Base-by-base conservation (phyloP, 2,329 filamentous ascomycete genomes). In the Paecilomyces dactylethromorphus region DNA sequence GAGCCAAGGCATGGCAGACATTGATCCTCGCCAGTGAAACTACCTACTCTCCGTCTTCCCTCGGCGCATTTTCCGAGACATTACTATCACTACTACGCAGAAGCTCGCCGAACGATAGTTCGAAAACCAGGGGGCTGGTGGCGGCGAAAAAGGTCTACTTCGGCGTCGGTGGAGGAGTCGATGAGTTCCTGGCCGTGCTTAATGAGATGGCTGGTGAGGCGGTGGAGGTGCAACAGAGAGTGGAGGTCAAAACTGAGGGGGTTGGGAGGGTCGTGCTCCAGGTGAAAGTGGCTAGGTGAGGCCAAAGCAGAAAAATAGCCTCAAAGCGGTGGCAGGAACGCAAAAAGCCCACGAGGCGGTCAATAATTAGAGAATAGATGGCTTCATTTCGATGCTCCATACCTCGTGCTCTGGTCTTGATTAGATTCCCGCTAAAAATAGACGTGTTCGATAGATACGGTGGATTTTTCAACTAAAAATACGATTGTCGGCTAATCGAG, bases 131-230 rank as follows among this genome's bases (percentile, higher is more conserved):
- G 63, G 82, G 83, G 1, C 73, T 87, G 59, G 76, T 88, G 4
- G 85, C 83, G 8, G 85, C 85, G 2, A 88, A 88, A 72, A 78
- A 82, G 62, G 81, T 87, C 49, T 88, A 88, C 71, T 88, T 88
- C 66, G 85, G 85, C 0, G 85, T 88, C 31, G 85, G 85, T 0
- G 85, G 85, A 1, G 85, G 84, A 31, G 82, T 87, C 10, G 83
- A 87, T 71, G 84, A 83, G 35, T 84, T 88, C 63, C 64, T 76
- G 53, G 62, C 65, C 18, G 70, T 72, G 15, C 39, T 76, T 53
- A 60, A 63, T 50, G 65, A 64, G 13, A 61, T 75, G 6, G 58
- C 66, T 60, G 60, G 62, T 5, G 59, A 64, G 59, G 58, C 62
- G 57, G 31, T 76, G 58, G 63, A 66, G 24, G 69, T 73, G 18